These are phyloP conservation scores for Lactarius indigo DNA, from an alignment of 768 basidiomycete species.

Conservation along the genomic window DNA sequence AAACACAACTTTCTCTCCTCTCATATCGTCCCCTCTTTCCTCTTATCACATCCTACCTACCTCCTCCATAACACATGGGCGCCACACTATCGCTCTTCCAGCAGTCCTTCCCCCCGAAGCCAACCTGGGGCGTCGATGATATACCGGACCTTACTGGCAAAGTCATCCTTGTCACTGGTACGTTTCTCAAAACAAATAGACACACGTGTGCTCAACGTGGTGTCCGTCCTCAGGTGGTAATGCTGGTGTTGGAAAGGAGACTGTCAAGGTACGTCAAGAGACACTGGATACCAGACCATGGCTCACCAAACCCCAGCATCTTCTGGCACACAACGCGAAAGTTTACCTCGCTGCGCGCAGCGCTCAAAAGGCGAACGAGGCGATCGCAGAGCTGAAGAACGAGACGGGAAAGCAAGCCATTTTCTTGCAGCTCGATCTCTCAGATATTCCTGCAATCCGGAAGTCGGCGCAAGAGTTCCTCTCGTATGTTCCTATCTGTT, in stretches of 20 bases:
- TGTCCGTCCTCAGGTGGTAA: constrained; percentile 32
- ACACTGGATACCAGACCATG: too few relatives aligned
- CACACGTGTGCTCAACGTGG: constrained; percentile 26
- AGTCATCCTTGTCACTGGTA: neutral
- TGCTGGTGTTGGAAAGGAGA: constrained; percentile 56
- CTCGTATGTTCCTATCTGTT: constrained; percentile 28
- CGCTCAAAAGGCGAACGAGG: constrained; percentile 41
- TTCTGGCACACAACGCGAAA: constrained; percentile 59
- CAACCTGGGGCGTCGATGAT: constrained; percentile 41
- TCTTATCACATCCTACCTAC: neutral
- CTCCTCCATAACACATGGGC: neutral
- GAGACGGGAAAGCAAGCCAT: constrained; percentile 42
- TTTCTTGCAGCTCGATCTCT: constrained; percentile 45
- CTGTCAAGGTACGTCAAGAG: constrained; percentile 43
- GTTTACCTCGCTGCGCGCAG: constrained; percentile 60
- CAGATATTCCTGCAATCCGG: constrained; percentile 37
- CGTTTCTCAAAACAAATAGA: constrained; percentile 42
- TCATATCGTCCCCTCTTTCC: neutral
- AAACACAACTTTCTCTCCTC: neutral
- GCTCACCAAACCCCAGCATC: constrained; percentile 35
- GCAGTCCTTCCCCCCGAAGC: constrained; percentile 41
- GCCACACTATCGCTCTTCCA: neutral
- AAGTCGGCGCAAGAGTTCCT: constrained; percentile 40
- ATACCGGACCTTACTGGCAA: neutral
- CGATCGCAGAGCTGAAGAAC: constrained; percentile 50